Percentiles rank a stretch among this genome's conserved stretches.
These are phyloP conservation scores for Rubia yunnanensis DNA, from an alignment of 257 asterid species.

Conservation along the genomic window DNA sequence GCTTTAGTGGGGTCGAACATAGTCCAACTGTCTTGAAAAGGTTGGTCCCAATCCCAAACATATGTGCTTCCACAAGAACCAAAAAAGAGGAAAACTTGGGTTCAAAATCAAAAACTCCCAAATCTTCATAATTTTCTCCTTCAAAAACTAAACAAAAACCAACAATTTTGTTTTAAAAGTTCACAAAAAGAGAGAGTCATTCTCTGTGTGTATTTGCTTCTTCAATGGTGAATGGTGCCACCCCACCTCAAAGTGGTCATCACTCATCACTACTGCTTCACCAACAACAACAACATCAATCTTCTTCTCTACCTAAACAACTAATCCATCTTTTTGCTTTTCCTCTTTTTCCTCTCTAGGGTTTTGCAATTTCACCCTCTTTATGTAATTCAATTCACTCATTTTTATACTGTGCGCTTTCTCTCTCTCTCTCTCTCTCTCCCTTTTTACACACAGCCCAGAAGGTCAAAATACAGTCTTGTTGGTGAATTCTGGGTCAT, in stretches of 20 bases:
- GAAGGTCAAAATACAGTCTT: conserved; percentile 3
- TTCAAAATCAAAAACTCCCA: not conserved
- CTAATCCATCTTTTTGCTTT: conserved; percentile 5
- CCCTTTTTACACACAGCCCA: not conserved
- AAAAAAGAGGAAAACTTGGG: not conserved
- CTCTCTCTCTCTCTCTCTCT: not conserved
- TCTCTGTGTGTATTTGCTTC: conserved; percentile 13
- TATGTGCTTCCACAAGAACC: conserved; percentile 3
- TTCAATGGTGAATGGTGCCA: conserved; percentile 27
- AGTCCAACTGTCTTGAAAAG: conserved; percentile 6
- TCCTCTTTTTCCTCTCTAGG: conserved; percentile 11
- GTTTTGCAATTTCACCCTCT: conserved; percentile 6
- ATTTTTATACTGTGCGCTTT: not conserved
- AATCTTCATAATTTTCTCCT: not conserved
- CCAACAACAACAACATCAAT: conserved; percentile 14
- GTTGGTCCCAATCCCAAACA: conserved; percentile 18
- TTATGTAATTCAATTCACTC: conserved; percentile 10
- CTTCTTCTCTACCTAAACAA: conserved; percentile 22
- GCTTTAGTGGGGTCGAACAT: conserved; percentile 10
- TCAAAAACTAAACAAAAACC: no score
- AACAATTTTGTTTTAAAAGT: no score
- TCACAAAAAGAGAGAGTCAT: not conserved
- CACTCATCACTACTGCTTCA: conserved; percentile 22
- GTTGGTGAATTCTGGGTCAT: conserved; percentile 12
- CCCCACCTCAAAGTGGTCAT: conserved; percentile 28